Evolutionary conservation across 768 basidiomycete species (phyloP).

Genomic region (Auriscalpium microsporum): DNA sequence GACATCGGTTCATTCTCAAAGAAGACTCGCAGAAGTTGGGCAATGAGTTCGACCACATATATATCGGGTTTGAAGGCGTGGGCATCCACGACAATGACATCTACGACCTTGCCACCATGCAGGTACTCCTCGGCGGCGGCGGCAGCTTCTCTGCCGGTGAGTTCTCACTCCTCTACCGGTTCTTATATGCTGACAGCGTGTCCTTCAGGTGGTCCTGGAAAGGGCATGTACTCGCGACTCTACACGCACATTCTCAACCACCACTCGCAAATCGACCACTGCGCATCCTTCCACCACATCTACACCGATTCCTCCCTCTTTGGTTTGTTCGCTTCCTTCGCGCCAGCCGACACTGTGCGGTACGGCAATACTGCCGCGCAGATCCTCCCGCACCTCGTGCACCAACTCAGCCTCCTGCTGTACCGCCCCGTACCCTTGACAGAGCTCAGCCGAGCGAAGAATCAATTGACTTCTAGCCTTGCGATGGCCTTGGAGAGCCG

Average conservation of each 20-base stretch:
- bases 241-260: slow-evolving; percentile 96
- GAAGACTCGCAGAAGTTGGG: slow-evolving; percentile 23
- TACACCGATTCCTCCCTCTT: slow-evolving; percentile 92
- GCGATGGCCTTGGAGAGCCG: slow-evolving; percentile 94
- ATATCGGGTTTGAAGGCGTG: slow-evolving; percentile 86
- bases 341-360: slow-evolving; percentile 50
- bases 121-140: slow-evolving; percentile 91
- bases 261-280: slow-evolving; percentile 89
- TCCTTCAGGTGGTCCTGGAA: slow-evolving; percentile 79
- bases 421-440: slow-evolving; percentile 53
- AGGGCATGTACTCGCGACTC: slow-evolving; percentile 97
- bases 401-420: slow-evolving; percentile 78
- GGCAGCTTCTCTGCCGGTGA: slow-evolving; percentile 90
- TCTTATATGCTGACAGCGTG: neutral
- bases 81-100: slow-evolving; percentile 89
- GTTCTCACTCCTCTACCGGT: slow-evolving; percentile 6
- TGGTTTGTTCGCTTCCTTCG: slow-evolving; percentile 82
- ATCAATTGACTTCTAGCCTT: slow-evolving; percentile 86
- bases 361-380: slow-evolving; percentile 48
- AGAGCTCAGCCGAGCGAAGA: slow-evolving; percentile 85
- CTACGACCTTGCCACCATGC: slow-evolving; percentile 88
- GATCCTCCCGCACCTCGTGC: slow-evolving; percentile 72
- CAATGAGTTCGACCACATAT: slow-evolving; percentile 81
- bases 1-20: slow-evolving; percentile 62
- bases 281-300: slow-evolving; percentile 95